Evolutionary conservation across 305 asterid species (phyloP).

Genomic region (Fraxinus dipetala): DNA sequence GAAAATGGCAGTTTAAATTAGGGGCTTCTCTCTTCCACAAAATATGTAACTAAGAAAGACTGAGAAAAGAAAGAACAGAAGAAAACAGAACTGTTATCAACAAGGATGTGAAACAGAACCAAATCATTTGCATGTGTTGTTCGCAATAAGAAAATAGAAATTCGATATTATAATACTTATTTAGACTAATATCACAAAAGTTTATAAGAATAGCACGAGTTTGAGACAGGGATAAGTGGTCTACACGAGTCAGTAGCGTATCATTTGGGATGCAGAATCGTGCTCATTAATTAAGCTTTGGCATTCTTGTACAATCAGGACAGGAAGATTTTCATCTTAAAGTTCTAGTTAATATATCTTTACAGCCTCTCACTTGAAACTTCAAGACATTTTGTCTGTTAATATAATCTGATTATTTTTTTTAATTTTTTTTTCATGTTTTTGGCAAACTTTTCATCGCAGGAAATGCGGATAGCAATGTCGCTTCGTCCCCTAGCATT

Average conservation of each 20-base stretch:
- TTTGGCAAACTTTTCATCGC: conserved; percentile 17
- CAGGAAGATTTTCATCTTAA: not conserved
- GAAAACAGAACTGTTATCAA: not conserved
- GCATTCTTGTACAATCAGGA: not conserved
- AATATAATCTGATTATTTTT: not conserved
- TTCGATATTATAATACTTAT: not conserved
- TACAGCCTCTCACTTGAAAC: not conserved
- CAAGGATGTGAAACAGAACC: not conserved
- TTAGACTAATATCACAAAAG: not conserved
- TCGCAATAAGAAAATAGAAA: not conserved
- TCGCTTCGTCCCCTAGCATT: conserved; percentile 30
- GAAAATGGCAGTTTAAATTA: not conserved
- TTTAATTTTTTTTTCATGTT: not conserved
- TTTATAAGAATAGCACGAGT: not conserved
- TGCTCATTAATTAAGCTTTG: not conserved
- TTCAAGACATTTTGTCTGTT: not conserved
- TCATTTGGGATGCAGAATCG: not conserved
- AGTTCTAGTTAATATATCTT: not conserved
- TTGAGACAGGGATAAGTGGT: not conserved
- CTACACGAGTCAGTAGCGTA: not conserved
- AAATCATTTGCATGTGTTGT: not conserved
- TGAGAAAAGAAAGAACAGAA: not conserved
- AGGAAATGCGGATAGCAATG: conserved; percentile 41
- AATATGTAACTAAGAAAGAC: not conserved
- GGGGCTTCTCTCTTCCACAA: not conserved